Percentiles rank a stretch among this genome's conserved stretches.
phyloP scores from a whole-genome alignment of 805 yeast genomes.

The Nakazawaea ernobii region DNA sequence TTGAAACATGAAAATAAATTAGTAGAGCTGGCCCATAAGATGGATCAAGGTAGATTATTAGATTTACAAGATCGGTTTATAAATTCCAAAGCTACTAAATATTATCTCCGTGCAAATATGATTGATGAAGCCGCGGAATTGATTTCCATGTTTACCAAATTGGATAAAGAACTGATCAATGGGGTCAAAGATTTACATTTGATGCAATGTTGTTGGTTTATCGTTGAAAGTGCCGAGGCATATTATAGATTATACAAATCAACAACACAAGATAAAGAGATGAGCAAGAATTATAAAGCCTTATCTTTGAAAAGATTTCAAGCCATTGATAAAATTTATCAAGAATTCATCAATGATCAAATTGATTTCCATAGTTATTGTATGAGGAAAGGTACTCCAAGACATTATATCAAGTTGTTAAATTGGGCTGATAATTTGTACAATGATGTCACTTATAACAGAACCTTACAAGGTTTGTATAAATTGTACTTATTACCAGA shows the following conservation, averaged over 20 bases:
- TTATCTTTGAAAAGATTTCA: constrained; percentile 74
- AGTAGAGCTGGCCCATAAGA: constrained; percentile 53
- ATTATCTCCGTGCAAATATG: constrained; percentile 68
- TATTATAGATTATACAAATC: constrained; percentile 54
- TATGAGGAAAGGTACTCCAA: constrained; percentile 83
- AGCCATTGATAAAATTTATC: constrained; percentile 61
- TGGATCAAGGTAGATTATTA: constrained; percentile 65
- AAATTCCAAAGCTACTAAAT: constrained; percentile 83
- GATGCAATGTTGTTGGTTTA: constrained; percentile 90
- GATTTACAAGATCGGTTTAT: constrained; percentile 90
- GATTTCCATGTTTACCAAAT: constrained; percentile 78
- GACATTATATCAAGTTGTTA: constrained; percentile 72
- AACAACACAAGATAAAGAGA: constrained; percentile 23
- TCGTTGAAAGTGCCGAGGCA: constrained; percentile 80
- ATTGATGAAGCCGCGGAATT: constrained; percentile 69
- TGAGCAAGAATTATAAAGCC: constrained; percentile 47
- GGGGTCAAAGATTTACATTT: constrained; percentile 82
- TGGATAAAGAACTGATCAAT: constrained; percentile 62
- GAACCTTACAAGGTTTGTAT: constrained; percentile 64
- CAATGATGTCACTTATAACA: constrained; percentile 62
- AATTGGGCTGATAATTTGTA: constrained; percentile 79
- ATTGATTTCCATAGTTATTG: constrained; percentile 92
- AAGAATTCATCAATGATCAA: constrained; percentile 76
- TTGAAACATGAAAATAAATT: constrained; percentile 65
- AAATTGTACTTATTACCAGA: constrained; percentile 45